Conservation (phyloP, 1,139 yeast species). For the Hanseniaspora sp. region DNA sequence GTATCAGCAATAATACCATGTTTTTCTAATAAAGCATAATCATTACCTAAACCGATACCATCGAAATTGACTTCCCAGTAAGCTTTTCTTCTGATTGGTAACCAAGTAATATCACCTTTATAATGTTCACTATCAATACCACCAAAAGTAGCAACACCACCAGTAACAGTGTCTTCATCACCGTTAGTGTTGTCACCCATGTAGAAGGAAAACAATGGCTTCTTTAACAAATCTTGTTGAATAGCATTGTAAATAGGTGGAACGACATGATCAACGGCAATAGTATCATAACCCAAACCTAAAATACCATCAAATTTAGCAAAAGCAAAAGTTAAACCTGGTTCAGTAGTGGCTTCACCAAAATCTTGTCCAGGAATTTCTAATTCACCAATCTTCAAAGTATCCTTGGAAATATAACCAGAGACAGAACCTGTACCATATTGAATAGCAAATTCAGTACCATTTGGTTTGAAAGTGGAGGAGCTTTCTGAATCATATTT, state of each 20-base stretch:
- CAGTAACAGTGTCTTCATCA: conserved; percentile 46
- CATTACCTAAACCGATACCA: conserved; percentile 82
- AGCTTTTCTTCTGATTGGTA: conserved; percentile 97
- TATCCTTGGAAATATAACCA: conserved; percentile 83
- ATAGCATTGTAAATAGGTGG: conserved; percentile 93
- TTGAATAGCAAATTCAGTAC: conserved; percentile 68
- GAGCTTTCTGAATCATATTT: conserved; percentile 79
- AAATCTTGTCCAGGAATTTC: conserved; percentile 77
- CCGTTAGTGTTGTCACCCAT: conserved; percentile 51
- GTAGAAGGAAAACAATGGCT: conserved; percentile 77
- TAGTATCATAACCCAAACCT: conserved; percentile 86
- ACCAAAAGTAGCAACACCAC: conserved; percentile 91
- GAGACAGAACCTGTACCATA: conserved; percentile 90
- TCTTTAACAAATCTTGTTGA: conserved; percentile 65
- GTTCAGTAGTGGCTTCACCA: conserved; percentile 94
- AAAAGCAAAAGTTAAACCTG: conserved; percentile 94
- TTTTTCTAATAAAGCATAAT: conserved; percentile 65
- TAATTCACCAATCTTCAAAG: conserved; percentile 70
- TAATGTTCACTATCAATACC: conserved; percentile 70
- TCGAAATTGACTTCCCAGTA: conserved; percentile 97
- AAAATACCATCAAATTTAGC: conserved; percentile 96
- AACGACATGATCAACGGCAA: conserved; percentile 74
- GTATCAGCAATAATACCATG: conserved; percentile 98
- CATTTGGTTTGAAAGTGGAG: conserved; percentile 72
- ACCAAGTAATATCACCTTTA: conserved; percentile 77